These are phyloP conservation scores for Cichorium intybus DNA, from an alignment of 140 eudicot species.

Conservation along the genomic window DNA sequence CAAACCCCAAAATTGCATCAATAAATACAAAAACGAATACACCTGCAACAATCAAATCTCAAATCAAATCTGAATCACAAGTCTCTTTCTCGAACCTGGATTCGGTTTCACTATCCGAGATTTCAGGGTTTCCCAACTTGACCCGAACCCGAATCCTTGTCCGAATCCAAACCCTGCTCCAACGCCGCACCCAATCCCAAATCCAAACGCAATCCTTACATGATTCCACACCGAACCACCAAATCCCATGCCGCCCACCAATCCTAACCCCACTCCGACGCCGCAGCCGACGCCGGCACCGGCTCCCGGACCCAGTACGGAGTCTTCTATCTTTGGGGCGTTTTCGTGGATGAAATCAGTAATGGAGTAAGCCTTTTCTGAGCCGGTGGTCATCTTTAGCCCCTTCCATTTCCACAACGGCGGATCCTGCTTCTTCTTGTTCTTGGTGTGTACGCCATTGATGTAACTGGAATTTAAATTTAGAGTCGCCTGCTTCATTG, in stretches of 20 bases:
- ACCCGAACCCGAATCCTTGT: conserved; percentile 70
- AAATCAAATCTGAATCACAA: conserved; percentile 37
- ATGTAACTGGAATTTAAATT: conserved; percentile 8
- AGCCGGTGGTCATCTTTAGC: conserved; percentile 29
- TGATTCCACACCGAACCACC: conserved; percentile 65
- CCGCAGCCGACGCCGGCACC: conserved; percentile 92
- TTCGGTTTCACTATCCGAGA: conserved; percentile 31
- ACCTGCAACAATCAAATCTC: neutral
- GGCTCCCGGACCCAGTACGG: conserved; percentile 70
- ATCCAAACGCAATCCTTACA: conserved; percentile 59
- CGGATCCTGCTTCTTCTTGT: conserved; percentile 27
- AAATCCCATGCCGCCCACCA: conserved; percentile 68
- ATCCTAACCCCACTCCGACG: conserved; percentile 67
- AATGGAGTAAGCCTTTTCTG: conserved; percentile 33
- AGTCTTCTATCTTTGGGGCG: conserved; percentile 37
- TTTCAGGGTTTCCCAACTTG: conserved; percentile 43
- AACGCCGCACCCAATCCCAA: conserved; percentile 80
- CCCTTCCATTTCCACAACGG: conserved; percentile 61
- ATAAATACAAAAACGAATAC: neutral
- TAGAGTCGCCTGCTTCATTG: conserved; percentile 1
- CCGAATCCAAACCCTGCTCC: conserved; percentile 83
- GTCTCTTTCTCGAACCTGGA: conserved; percentile 40
- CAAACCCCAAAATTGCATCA: neutral
- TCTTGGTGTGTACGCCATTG: conserved; percentile 29
- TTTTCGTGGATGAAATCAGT: conserved; percentile 43